Percentiles rank a stretch among this genome's conserved stretches.
Evolutionary conservation across 192 early-diverging fungal species (phyloP).

Genomic region (Cetraspora pellucida): DNA sequence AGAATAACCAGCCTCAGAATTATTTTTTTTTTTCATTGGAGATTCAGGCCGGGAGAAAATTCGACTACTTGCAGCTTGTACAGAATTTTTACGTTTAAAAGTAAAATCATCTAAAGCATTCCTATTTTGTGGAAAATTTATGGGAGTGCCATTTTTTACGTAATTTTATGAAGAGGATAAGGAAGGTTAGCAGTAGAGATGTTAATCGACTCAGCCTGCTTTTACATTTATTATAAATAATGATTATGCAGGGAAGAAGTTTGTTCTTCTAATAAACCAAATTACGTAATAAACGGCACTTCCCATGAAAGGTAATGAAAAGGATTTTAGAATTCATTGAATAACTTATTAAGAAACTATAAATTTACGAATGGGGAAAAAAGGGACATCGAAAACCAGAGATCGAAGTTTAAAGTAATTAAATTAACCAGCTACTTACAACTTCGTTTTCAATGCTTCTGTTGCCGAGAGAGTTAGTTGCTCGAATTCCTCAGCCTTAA

Average conservation of each 20-base stretch:
- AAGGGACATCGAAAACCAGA: not conserved
- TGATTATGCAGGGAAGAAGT: too few species aligned
- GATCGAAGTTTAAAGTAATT: not conserved
- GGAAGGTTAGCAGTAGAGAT: not conserved
- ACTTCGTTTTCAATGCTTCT: slow-evolving; percentile 13
- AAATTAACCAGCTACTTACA: slow-evolving; percentile 17
- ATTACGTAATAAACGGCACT: too few species aligned
- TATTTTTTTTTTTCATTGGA: not conserved
- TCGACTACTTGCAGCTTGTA: not conserved
- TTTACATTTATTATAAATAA: too few species aligned
- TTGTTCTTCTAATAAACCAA: too few species aligned
- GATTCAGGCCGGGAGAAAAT: slow-evolving; percentile 12
- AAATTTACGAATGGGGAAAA: too few species aligned
- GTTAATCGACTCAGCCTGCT: too few species aligned
- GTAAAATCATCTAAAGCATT: slow-evolving; percentile 24
- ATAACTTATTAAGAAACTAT: too few species aligned
- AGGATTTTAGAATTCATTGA: too few species aligned
- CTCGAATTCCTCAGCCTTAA: too few species aligned
- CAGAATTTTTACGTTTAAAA: slow-evolving; percentile 23
- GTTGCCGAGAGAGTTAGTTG: slow-evolving; percentile 18
- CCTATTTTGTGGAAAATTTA: not conserved
- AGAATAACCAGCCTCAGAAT: not conserved
- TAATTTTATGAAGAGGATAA: not conserved
- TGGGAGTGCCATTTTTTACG: not conserved
- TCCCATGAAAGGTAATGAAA: too few species aligned